Evolutionary conservation across 2,329 filamentous ascomycete genomes (phyloP), one percentile per base, ranked within the genome.

Genomic region (Aspergillus sp.): DNA sequence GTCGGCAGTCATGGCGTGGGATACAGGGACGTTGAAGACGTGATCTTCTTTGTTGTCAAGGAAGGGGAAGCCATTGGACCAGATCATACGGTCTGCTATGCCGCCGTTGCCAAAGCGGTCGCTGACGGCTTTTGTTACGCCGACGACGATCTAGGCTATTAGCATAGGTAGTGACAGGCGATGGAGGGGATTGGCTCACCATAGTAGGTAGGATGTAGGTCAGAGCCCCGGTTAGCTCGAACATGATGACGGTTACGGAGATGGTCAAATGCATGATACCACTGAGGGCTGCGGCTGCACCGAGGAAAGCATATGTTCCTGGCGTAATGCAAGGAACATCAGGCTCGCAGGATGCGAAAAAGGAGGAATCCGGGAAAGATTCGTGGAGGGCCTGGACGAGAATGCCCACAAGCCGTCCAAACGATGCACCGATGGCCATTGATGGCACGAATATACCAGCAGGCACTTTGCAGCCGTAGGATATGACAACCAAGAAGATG

Each of bases 201-300:
- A 98, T 98, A 12, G 91, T 97, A 0, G 93, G 93, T 23, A 98
- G 74, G 55, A 98, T 97, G 63, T 98, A 98, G 1, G 90, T 95
- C 51, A 97, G 74, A 5, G 93, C 93, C n/a, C 93, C 93, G 0
- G 93, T 98, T 43, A 98, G 79, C 69, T 98, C 93, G 62, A 97
- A 97, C 93, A 98, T 97, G 68, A 98, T 98, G 61, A 98, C 93
- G 2, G 96, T 91, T 7, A 98, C 90, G 0, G 90, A 94, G 13
- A 98, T 84, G 0, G 91, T 96, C 53, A 98, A 87, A 68, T 97
- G 93, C 91, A 97, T 98, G 62, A 97, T 96, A 7, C 93, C 93
- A 65, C 87, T 91, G 20, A 98, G 76, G 0, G 93, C 88, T 2
- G 93, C 91, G 0, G 84, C 93, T 4, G 93, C 93, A 38, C 93